Percentiles rank a stretch among this genome's conserved stretches.
phyloP scores from a whole-genome alignment of 768 basidiomycete species.

The Lactifluus hygrophoroides region DNA sequence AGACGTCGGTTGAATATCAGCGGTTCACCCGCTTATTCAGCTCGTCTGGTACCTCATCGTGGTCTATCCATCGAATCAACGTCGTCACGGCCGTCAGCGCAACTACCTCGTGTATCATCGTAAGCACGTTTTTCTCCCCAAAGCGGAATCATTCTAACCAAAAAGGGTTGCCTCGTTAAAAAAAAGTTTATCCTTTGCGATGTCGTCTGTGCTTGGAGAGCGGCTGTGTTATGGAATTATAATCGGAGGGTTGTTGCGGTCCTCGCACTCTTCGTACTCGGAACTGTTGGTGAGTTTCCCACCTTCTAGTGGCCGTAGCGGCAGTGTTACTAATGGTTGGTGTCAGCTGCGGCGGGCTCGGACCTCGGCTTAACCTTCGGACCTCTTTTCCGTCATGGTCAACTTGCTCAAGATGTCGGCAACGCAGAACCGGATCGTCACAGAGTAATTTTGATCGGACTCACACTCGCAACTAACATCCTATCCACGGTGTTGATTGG shows the following conservation, averaged over 20 bases:
- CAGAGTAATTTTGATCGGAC: constrained; percentile 5
- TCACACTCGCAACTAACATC: constrained; percentile 6
- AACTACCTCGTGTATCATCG: not conserved
- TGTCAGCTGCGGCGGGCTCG: not conserved
- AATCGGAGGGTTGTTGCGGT: constrained; percentile 1
- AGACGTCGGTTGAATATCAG: constrained; percentile 5
- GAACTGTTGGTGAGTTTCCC: not conserved
- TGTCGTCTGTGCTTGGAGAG: constrained; percentile 13
- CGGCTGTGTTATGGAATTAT: constrained; percentile 12
- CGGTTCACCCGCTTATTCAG: not conserved
- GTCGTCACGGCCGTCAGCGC: not conserved
- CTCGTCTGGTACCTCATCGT: not conserved
- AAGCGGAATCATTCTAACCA: too few species aligned
- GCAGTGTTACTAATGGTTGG: not conserved
- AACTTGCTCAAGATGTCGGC: not conserved
- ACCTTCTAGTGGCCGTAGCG: not conserved
- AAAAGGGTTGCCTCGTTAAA: too few species aligned
- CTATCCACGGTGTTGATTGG: constrained; percentile 8
- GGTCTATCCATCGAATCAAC: not conserved
- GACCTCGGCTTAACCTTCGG: constrained; percentile 1
- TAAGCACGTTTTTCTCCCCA: not conserved
- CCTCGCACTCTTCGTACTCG: constrained; percentile 4
- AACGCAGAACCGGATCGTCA: not conserved
- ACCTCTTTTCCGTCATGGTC: not conserved
- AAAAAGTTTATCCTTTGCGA: constrained; percentile 7